Base-by-base conservation (phyloP, 139 green algal species). In the Chlorella sorokiniana region DNA sequence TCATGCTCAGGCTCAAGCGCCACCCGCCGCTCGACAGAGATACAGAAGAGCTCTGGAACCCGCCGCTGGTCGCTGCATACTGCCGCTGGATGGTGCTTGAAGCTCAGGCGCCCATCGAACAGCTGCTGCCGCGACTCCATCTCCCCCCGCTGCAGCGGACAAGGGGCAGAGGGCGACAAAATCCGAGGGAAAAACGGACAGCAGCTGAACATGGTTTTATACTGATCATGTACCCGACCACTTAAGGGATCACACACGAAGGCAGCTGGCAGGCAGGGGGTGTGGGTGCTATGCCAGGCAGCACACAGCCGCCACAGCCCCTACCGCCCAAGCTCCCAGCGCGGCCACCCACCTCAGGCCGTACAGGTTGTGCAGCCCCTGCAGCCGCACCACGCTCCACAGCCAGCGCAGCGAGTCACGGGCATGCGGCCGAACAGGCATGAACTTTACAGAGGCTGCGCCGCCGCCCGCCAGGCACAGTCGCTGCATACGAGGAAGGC, bases 321-420 rank as follows among this genome's bases (percentile, higher is more conserved):
- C 27, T 1, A 23, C 52, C 25, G 52, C 52, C 9, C 2, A n/a
- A n/a, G n/a, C n/a, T n/a, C 3, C 29, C 2, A 41, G n/a, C n/a
- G 6, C 27, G 1, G 20, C 6, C 31, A 29, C 62, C 44, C 69
- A 61, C 42, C 69, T 76, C 2, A 79, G 52, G 27, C 73, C 73
- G 25, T 69, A 68, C 52, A 79, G 37, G 54, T 79, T 69, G 51
- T 79, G 73, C 51, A 69, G 52, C 25, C 73, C 73, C 73, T 79
- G 73, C 73, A 79, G 35, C 5, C 73, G 73, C 52, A 79, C 54
- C 54, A 79, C 73, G 52, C 73, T 79, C 73, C 73, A 79, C 52
- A 79, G 73, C 73, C 73, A 79, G 27, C 51, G 29, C 23, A 79
- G 73, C 23, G 73, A 69, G 42, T 45, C n/a, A 0, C 27, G 33